phyloP scores from a whole-genome alignment of 805 yeast species.

The Novakomyces olei region DNA sequence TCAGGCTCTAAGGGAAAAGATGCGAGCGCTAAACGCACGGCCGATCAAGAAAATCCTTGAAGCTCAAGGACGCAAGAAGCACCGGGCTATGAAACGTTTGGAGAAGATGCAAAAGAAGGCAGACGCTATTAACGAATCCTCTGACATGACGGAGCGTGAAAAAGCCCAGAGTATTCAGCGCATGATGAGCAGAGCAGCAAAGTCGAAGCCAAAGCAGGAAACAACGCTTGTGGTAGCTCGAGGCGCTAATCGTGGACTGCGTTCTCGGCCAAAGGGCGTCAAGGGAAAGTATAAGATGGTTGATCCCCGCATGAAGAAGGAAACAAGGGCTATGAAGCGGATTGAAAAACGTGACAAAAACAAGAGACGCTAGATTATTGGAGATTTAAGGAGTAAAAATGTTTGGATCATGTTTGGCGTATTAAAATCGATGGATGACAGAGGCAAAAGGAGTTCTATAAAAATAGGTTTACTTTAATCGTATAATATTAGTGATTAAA shows the following conservation, averaged over 20 bases:
- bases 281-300: conserved; percentile 98
- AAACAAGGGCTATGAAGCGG: conserved; percentile 77
- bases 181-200: conserved; percentile 58
- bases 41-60: conserved; percentile 98
- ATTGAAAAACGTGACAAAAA: conserved; percentile 34
- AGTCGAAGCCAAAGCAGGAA: conserved; percentile 49
- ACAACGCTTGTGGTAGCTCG: conserved; percentile 73
- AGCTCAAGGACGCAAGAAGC: conserved; percentile 88
- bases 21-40: conserved; percentile 73
- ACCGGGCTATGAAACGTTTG: conserved; percentile 69
- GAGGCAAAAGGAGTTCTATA: neutral
- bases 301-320: conserved; percentile 94
- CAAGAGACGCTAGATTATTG: neutral
- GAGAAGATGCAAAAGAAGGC: conserved; percentile 84
- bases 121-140: conserved; percentile 72
- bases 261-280: conserved; percentile 93
- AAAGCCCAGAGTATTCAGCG: conserved; percentile 82
- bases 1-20: conserved; percentile 48
- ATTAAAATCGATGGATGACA: too few relatives aligned
- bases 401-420: neutral
- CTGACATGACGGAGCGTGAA: conserved; percentile 70
- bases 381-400: neutral
- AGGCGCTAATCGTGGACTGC: conserved; percentile 63
- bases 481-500: too few relatives aligned
- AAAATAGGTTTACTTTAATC: conserved; percentile 1